Conservation (phyloP, 805 yeast species). For the Starmerella davenportii region DNA sequence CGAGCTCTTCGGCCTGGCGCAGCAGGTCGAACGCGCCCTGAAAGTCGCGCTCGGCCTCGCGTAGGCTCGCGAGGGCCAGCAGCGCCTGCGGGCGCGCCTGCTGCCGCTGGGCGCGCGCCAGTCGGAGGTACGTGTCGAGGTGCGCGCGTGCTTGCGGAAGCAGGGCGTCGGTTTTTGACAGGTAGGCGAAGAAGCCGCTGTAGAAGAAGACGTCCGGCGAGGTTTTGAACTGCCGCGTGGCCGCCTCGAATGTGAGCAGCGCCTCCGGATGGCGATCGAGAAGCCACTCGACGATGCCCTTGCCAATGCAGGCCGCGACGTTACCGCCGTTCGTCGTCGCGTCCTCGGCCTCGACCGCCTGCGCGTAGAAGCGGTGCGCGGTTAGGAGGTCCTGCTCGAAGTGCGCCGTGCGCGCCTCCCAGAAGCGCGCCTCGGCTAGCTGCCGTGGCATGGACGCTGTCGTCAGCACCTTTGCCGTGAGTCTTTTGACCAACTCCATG, state of each 20-base stretch:
- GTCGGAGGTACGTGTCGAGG: slow-evolving; percentile 52
- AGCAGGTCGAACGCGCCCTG: slow-evolving; percentile 49
- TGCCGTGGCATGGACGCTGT: slow-evolving; percentile 27
- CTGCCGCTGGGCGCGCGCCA: slow-evolving; percentile 36
- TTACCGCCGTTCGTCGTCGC: slow-evolving; percentile 26
- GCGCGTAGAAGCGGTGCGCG: slow-evolving; percentile 57
- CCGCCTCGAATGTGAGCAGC: slow-evolving; percentile 60
- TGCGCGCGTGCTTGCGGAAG: slow-evolving; percentile 36
- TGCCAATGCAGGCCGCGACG: slow-evolving; percentile 56
- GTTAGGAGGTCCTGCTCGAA: slow-evolving; percentile 40
- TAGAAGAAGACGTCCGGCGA: slow-evolving; percentile 51
- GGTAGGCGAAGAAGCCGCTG: slow-evolving; percentile 35
- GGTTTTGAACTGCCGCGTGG: slow-evolving; percentile 47
- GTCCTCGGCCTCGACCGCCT: slow-evolving; percentile 42
- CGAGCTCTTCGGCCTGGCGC: slow-evolving; percentile 39
- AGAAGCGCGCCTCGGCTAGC: slow-evolving; percentile 49
- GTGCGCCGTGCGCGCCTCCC: slow-evolving; percentile 72
- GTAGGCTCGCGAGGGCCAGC: slow-evolving; percentile 47
- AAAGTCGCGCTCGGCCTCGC: slow-evolving; percentile 32
- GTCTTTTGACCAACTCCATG: slow-evolving; percentile 36
- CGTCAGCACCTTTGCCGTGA: slow-evolving; percentile 35
- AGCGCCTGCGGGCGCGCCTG: slow-evolving; percentile 47
- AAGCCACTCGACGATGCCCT: slow-evolving; percentile 66
- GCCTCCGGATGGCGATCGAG: slow-evolving; percentile 67
- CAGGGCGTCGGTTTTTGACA: slow-evolving; percentile 33